Percentiles rank a stretch among this genome's conserved stretches.
Conservation (phyloP, 2,329 filamentous ascomycete genomes). For the Clarireedia sp. region DNA sequence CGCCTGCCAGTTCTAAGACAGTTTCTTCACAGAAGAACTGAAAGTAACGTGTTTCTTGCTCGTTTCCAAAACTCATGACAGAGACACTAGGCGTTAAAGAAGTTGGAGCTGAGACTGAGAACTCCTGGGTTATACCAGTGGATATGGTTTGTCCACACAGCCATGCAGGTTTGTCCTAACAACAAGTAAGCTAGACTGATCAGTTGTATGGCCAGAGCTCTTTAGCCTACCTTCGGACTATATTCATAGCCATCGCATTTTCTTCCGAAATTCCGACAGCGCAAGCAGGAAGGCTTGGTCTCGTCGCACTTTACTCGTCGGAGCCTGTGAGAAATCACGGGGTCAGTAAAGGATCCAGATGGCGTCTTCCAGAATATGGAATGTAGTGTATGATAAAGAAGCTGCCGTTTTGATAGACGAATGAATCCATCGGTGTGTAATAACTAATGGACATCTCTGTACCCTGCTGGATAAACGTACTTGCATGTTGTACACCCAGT, state of each 20-base stretch:
- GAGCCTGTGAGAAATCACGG: neutral
- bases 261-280: constrained; percentile 9
- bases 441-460: neutral
- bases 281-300: constrained; percentile 8
- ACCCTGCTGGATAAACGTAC: neutral
- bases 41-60: constrained; percentile 19
- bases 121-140: constrained; percentile 3
- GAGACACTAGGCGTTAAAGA: neutral
- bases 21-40: constrained; percentile 17
- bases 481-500: constrained; percentile 13
- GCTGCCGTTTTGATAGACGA: constrained; percentile 1
- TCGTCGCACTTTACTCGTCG: constrained; percentile 11
- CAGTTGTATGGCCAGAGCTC: neutral
- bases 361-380: constrained; percentile 2
- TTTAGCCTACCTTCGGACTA: constrained; percentile 5
- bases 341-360: neutral
- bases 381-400: constrained; percentile 6
- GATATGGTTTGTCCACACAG: constrained; percentile 5
- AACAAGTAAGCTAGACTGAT: neutral
- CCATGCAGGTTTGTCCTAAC: constrained; percentile 9
- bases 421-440: neutral
- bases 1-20: constrained; percentile 13
- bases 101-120: neutral
- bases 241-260: constrained; percentile 10
- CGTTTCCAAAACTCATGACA: constrained; percentile 11